These are phyloP conservation scores for carrot (Daucus carota) DNA, from an alignment of 129 eudicot species.

Conservation along the genomic window DNA sequence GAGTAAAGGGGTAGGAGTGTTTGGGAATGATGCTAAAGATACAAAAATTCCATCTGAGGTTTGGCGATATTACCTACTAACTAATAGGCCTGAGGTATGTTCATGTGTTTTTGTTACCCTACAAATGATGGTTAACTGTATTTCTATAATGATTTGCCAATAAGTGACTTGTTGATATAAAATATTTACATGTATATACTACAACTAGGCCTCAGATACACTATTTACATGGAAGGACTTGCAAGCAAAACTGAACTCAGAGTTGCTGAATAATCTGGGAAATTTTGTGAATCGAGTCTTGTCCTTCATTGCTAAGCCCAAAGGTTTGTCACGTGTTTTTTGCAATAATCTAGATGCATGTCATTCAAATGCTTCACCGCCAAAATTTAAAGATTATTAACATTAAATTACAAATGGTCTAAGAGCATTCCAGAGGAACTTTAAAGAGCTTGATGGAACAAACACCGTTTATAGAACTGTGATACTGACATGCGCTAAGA, in stretches of 20 bases:
- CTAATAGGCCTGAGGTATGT: conserved; percentile 92
- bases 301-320: conserved; percentile 86
- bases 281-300: conserved; percentile 82
- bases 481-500: neutral
- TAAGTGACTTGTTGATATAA: neutral
- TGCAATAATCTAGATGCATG: neutral
- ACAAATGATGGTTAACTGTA: neutral
- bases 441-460: neutral
- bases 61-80: conserved; percentile 84
- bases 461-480: neutral
- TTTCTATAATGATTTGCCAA: neutral
- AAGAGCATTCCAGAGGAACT: neutral
- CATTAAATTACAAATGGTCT: neutral
- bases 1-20: conserved; percentile 89
- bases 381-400: neutral
- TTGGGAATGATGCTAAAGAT: conserved; percentile 89
- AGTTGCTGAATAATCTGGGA: conserved; percentile 74
- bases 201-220: conserved; percentile 77
- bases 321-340: conserved; percentile 41
- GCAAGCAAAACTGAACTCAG: conserved; percentile 83
- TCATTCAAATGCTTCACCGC: neutral
- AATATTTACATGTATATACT: neutral
- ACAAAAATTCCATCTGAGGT: conserved; percentile 88
- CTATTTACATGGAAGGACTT: conserved; percentile 82
- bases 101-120: conserved; percentile 1